These are phyloP conservation scores for Cladobotryum mycophilum DNA, from an alignment of 2,329 filamentous ascomycete species.

Conservation along the genomic window DNA sequence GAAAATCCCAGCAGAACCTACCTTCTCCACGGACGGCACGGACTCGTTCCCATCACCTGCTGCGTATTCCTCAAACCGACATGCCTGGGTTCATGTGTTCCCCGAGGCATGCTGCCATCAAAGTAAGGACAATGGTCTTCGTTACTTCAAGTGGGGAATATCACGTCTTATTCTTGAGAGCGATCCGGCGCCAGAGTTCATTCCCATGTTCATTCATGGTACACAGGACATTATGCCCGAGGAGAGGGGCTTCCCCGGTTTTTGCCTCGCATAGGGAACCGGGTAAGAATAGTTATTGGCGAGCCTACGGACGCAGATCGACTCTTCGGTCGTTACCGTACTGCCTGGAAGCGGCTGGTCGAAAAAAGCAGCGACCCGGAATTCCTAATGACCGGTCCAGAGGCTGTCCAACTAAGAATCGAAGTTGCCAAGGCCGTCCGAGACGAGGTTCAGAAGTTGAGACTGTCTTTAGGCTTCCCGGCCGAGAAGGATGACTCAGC, in stretches of 20 bases:
- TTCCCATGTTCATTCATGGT: constrained; percentile 93
- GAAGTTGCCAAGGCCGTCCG: constrained; percentile 76
- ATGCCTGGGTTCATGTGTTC: constrained; percentile 91
- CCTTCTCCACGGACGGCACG: constrained; percentile 59
- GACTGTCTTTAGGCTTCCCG: constrained; percentile 63
- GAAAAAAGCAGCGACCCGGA: constrained; percentile 41
- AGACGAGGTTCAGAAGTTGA: constrained; percentile 72
- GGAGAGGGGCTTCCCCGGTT: constrained; percentile 72
- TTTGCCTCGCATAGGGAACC: constrained; percentile 66
- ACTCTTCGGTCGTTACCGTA: constrained; percentile 71
- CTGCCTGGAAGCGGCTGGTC: constrained; percentile 65
- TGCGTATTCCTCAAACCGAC: constrained; percentile 60
- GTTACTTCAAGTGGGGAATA: constrained; percentile 98
- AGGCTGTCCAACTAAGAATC: constrained; percentile 64
- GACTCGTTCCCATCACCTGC: constrained; percentile 68
- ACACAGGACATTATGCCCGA: constrained; percentile 86
- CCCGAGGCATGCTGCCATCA: constrained; percentile 95
- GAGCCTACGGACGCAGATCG: constrained; percentile 66
- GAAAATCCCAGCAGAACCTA: constrained; percentile 41
- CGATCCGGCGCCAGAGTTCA: constrained; percentile 77
- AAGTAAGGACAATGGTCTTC: constrained; percentile 67
- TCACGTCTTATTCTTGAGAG: constrained; percentile 86
- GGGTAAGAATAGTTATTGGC: constrained; percentile 70
- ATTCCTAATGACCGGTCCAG: constrained; percentile 36
- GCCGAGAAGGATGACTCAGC: constrained; percentile 72